A percentile compares a stretch with the other conserved stretches of the same genome.
These are phyloP conservation scores for Plasmodium falciparum DNA, from an alignment of 169 alveolate genomes.

Conservation along the genomic window DNA sequence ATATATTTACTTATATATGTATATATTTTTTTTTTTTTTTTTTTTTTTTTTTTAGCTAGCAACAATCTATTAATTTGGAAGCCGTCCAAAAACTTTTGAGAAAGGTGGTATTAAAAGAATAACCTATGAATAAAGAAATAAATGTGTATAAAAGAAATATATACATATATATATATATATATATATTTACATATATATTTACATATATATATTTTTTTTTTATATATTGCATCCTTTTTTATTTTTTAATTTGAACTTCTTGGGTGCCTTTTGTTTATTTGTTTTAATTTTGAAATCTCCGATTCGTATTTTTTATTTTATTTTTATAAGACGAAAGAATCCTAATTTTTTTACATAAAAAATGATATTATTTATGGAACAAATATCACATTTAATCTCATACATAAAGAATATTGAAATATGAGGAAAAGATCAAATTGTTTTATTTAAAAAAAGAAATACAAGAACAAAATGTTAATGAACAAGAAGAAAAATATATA, in stretches of 20 bases:
- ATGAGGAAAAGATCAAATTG: constrained; percentile 21
- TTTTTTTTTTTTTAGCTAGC: constrained; percentile 41
- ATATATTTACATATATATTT: too few relatives aligned
- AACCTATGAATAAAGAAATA: too few relatives aligned
- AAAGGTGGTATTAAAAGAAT: neutral
- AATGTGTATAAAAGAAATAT: too few relatives aligned
- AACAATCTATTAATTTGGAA: constrained; percentile 58
- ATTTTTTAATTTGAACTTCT: too few relatives aligned
- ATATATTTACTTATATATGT: neutral
- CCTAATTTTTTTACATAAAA: neutral
- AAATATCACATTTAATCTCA: constrained; percentile 17
- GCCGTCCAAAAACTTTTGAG: constrained; percentile 17
- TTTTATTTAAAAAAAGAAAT: constrained; percentile 49
- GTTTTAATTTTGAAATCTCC: too few relatives aligned
- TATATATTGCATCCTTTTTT: too few relatives aligned
- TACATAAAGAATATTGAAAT: constrained; percentile 37
- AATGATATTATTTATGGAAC: constrained; percentile 23
- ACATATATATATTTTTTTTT: too few relatives aligned
- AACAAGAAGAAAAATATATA: neutral
- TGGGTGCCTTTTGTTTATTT: too few relatives aligned
- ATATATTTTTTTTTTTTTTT: constrained; percentile 8
- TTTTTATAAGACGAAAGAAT: too few relatives aligned
- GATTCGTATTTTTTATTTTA: too few relatives aligned
- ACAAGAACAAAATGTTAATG: constrained; percentile 48
- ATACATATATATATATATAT: too few relatives aligned